Conservation (phyloP, 129 eudicot genomes). For the Centella asiatica region DNA sequence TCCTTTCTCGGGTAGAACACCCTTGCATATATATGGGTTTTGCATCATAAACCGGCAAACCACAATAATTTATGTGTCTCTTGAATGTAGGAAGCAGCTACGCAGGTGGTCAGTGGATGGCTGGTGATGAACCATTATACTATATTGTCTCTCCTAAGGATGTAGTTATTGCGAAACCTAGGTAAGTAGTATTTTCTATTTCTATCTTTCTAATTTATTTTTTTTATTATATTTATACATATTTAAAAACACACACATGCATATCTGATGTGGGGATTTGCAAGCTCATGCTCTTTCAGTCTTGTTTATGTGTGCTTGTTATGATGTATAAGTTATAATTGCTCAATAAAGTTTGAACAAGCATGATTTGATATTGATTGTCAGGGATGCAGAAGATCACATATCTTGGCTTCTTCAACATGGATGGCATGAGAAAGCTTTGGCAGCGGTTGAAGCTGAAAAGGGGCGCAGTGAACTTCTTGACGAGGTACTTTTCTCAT, state of each 20-base stretch:
- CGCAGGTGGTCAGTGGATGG: constrained; percentile 98
- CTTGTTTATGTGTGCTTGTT: no score
- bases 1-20: constrained; percentile 72
- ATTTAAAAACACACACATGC: no score
- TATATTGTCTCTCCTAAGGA: constrained; percentile 97
- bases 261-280: no score
- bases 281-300: no score
- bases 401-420: constrained; percentile 98
- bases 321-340: not conserved
- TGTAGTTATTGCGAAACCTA: constrained; percentile 92
- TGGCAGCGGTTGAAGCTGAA: constrained; percentile 95
- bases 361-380: constrained; percentile 17
- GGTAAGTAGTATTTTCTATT: constrained; percentile 39
- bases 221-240: not conserved
- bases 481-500: constrained; percentile 59
- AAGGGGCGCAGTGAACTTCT: constrained; percentile 92
- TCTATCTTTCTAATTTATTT: not conserved
- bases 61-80: constrained; percentile 20
- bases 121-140: constrained; percentile 96
- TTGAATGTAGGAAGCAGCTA: constrained; percentile 87
- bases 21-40: constrained; percentile 12
- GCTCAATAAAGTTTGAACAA: not conserved
- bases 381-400: constrained; percentile 98
- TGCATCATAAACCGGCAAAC: constrained; percentile 1
- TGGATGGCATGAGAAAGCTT: constrained; percentile 96